Base-by-base conservation (phyloP, 164 flowering plant species). In the Warburgia ugandensis region DNA sequence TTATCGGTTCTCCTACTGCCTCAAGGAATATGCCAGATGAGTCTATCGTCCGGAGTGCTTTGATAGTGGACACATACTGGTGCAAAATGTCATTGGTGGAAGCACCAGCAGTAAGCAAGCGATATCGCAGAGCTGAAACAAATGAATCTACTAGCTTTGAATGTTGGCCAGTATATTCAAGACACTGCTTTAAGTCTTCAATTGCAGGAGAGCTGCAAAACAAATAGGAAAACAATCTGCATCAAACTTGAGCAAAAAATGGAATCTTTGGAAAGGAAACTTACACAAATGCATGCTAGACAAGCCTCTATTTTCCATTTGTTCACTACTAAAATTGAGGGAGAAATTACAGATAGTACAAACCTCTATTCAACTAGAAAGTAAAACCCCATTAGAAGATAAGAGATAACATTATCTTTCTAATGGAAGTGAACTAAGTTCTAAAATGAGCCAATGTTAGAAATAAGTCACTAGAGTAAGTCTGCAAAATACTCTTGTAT, bases 81-180 rank as follows among this genome's bases (percentile, higher is more conserved):
- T 86, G 95, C 73, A 92, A 52, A 73, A 92, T 92, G 60, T 92
- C 99, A 81, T 84, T 92, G 51, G 99, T 92, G 43, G 99, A 92
- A 55, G 99, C 99, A 59, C 99, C 99, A 55, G 99, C 99, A 39
- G 97, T 92, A 26, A 92, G 91, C 66, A 92, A 69, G 5, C 99
- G 91, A 59, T 86, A 92, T 52, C 70, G 69, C 28, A 92, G 74
- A 17, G 97, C 74, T 53, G 94, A 84, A 42, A 86, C 82, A 64
- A 92, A 92, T 17, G 97, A 92, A 55, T 86, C 94, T 31, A 92
- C 94, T 45, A 88, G 80, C 74, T 92, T 86, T 54, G 97, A 77
- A 65, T 92, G 99, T 63, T 88, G 95, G 28, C 97, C 99, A 55
- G 95, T 88, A 56, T 86, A 78, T 50, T 88, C 94, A 56, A 92